Percentiles rank a stretch among this genome's conserved stretches.
Evolutionary conservation across 441 rosid species (phyloP).

Genomic region (Gossypium schwendimanii): DNA sequence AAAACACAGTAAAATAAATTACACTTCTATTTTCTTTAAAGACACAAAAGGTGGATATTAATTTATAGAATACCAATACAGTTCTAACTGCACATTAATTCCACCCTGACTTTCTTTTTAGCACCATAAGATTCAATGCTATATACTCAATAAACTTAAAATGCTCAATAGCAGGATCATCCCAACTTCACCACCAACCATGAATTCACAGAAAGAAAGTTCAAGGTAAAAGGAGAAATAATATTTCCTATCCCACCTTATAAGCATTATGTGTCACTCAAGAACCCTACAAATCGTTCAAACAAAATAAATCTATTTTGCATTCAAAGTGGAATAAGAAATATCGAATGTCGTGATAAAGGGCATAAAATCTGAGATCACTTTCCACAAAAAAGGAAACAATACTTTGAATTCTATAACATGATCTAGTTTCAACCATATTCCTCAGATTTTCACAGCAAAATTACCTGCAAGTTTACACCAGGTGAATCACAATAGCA

Average conservation of each 20-base stretch:
- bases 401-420: neutral
- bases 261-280: neutral
- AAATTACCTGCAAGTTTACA: slow-evolving; percentile 72
- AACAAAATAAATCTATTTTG: neutral
- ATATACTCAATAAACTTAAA: neutral
- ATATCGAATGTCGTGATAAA: neutral
- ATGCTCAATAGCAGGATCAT: neutral
- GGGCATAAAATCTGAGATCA: neutral
- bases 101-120: neutral
- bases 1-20: neutral
- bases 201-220: neutral
- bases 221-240: neutral
- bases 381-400: neutral
- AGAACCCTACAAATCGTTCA: neutral
- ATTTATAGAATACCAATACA: neutral
- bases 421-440: slow-evolving; percentile 1
- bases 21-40: neutral
- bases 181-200: neutral
- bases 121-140: neutral
- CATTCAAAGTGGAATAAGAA: neutral
- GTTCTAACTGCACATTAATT: neutral
- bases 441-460: neutral
- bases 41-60: neutral
- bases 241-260: neutral
- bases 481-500: slow-evolving; percentile 73